Evolutionary conservation across 768 basidiomycete genomes (phyloP), one percentile per base, ranked within the genome.

Genomic region (Kwoniella heveanensis): DNA sequence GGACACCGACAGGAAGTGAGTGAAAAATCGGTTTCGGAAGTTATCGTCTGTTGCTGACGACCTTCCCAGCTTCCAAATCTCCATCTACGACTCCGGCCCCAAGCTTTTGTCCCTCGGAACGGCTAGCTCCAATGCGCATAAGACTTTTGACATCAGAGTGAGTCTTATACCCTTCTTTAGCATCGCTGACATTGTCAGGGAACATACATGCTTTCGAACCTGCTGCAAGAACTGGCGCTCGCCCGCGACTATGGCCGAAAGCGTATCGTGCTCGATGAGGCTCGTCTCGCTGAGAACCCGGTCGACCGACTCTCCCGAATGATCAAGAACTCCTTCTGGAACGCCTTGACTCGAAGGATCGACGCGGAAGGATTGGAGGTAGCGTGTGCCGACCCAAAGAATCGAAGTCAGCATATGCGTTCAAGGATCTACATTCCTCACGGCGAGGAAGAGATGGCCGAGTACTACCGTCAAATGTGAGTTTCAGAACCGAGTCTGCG

Each of bases 311-410:
- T 99, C 48, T 93, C 91, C 22, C 88, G 95, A 66, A 97, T 98
- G 95, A 97, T 97, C 82, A 89, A 88, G 79, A 87, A 93, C 81
- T 94, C 92, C 2, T 99, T 99, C 83, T 99, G 95, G 95, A 91
- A 96, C 78, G 91, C 93, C 7, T 84, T 99, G 57, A 99, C 96
- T 1, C 87, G 95, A 55, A 88, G 94, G 46, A 98, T 98, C 71
- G 96, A 99, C 77, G 93, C 92, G 0, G 93, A 97, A 60, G 95
- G 95, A 2, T 85, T 99, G 26, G 95, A 98, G 80, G 91, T 94
- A 71, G 97, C 97, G 70, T 94, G 92, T 60, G 92, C 93, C 2
- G 96, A 98, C 80, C 95, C 95, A 4, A 99, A 99, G 83, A 98
- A 98, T 80, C 87, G 96, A 30, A 91, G 91, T 2, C 89, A 90